Evolutionary conservation across 2,329 filamentous ascomycete species (phyloP), one percentile per base, ranked within the genome.

Genomic region (Colletotrichum sidae): DNA sequence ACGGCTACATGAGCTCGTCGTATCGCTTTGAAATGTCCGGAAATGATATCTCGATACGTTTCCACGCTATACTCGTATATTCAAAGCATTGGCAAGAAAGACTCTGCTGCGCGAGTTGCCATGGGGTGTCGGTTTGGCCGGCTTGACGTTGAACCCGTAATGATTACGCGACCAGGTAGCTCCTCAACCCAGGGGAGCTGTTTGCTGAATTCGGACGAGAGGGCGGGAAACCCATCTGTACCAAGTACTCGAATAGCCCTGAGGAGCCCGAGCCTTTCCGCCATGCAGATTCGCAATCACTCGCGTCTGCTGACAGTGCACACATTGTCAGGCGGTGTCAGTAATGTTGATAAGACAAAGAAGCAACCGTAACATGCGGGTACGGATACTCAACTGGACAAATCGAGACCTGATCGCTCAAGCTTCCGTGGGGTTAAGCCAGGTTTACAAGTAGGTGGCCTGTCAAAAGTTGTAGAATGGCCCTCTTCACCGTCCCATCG

Each of bases 381-480:
- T 46, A 49, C 54, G 51, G 57, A 45, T 45, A 54, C 65, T 65
- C 42, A 38, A 58, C 60, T 42, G 37, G 60, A 63, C 17, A 37
- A 41, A 42, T 17, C 44, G 60, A 67, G 64, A 60, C 55, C 54
- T 53, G 33, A 50, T 59, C 51, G 64, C 49, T 64, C 64, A 67
- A 67, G 60, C 64, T 65, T 5, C 60, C 64, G 64, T 45, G 64
- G 64, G 64, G 64, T 51, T 55, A 25, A 59, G 60, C 64, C 54
- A 65, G 60, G 54, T 60, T 65, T 51, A 53, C 51, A 17, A 17
- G 17, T 17, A 17, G 17, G 34, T 56, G 55, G 64, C 39, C 37
- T 64, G 60, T 60, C 64, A 55, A 11, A 12, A 39, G 41, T 57
- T 55, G 51, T 49, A 44, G 64, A 59, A 58, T 42, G 12, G 34